Conservation (phyloP, 2,329 filamentous ascomycete species). For the Immersiporthe knoxdaviesiana region DNA sequence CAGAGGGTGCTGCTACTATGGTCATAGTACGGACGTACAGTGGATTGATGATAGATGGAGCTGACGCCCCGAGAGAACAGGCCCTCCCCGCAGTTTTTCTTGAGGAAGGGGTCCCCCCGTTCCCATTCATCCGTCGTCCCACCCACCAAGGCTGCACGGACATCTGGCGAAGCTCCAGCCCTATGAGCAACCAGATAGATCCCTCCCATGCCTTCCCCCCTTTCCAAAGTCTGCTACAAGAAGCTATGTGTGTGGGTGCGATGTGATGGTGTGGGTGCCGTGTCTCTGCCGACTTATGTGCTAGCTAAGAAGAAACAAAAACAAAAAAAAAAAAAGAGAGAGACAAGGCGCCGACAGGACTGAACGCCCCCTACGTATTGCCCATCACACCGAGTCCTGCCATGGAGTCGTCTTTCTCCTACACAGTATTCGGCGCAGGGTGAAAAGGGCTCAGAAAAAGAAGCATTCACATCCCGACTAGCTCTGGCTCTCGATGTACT, state of each 20-base stretch:
- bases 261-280: neutral
- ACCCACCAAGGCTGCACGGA: slow-evolving; percentile 9
- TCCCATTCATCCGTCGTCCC: neutral
- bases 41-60: neutral
- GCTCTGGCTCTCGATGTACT: neutral
- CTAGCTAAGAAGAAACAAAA: too few relatives aligned
- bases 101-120: neutral
- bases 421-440: too few relatives aligned
- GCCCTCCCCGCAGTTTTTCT: slow-evolving; percentile 2
- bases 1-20: too few relatives aligned
- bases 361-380: neutral
- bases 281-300: neutral
- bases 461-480: neutral
- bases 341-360: neutral
- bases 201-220: too few relatives aligned
- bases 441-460: too few relatives aligned
- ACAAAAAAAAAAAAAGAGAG: neutral
- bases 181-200: too few relatives aligned
- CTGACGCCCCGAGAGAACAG: neutral
- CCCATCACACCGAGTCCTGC: too few relatives aligned
- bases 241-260: neutral
- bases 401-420: too few relatives aligned
- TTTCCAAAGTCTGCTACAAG: slow-evolving; percentile 1
- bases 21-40: too few relatives aligned
- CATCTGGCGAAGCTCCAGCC: slow-evolving; percentile 15